Conservation (phyloP, 208 protist species). For the Trypanosoma melophagium region DNA sequence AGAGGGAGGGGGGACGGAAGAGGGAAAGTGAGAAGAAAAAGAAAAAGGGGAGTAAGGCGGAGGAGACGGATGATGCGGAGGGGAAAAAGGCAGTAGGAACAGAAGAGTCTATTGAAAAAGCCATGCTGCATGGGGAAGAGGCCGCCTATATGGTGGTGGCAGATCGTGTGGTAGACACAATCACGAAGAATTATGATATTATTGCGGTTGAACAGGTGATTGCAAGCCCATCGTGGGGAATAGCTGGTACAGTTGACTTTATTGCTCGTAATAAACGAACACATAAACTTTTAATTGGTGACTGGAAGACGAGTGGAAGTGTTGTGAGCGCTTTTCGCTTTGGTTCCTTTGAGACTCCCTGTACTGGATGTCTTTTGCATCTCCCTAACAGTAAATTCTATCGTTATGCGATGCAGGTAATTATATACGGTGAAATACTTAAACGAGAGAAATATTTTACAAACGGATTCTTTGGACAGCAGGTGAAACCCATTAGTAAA, state of each 20-base stretch:
- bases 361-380: conserved; percentile 67
- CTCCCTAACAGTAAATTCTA: conserved; percentile 83
- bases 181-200: conserved; percentile 57
- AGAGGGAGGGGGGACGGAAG: no score
- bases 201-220: conserved; percentile 73
- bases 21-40: no score
- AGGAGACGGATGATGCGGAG: conserved; percentile 6
- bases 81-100: neutral
- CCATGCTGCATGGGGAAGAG: conserved; percentile 78
- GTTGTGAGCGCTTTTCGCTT: conserved; percentile 79
- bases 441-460: conserved; percentile 66
- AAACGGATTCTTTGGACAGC: conserved; percentile 57
- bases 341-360: conserved; percentile 68
- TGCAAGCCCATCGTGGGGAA: conserved; percentile 55
- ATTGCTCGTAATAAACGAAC: conserved; percentile 69
- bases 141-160: conserved; percentile 60
- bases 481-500: conserved; percentile 17
- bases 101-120: conserved; percentile 27
- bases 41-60: neutral
- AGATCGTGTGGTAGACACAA: conserved; percentile 50
- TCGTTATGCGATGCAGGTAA: conserved; percentile 86
- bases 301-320: conserved; percentile 88
- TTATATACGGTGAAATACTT: conserved; percentile 78
- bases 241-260: conserved; percentile 85
- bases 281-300: conserved; percentile 68